Evolutionary conservation across 2,329 filamentous ascomycete genomes (phyloP).

Genomic region (Penicillium expansum): DNA sequence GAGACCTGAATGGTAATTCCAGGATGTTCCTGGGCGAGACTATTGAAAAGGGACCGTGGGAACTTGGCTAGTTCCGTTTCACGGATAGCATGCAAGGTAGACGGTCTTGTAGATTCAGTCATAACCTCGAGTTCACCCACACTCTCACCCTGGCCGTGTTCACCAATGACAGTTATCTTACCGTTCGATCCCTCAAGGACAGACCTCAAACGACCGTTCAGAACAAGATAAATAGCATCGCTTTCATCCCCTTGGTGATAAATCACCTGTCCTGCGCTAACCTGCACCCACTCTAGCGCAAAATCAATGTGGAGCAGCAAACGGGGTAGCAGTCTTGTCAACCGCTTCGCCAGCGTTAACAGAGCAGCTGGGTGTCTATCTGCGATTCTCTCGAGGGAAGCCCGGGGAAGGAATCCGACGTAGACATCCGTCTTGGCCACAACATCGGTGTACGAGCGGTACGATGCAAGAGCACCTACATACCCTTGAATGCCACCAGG

Average conservation of each 20-base stretch:
- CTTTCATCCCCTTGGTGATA: conserved; percentile 94
- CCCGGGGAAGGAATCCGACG: conserved; percentile 86
- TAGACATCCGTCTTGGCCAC: conserved; percentile 98
- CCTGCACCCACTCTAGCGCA: conserved; percentile 95
- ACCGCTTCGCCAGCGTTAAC: conserved; percentile 90
- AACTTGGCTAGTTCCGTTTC: conserved; percentile 97
- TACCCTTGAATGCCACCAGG: conserved; percentile 93
- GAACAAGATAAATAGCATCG: conserved; percentile 95
- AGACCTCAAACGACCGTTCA: conserved; percentile 85
- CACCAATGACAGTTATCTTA: conserved; percentile 79
- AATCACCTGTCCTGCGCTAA: conserved; percentile 90
- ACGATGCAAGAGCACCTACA: conserved; percentile 88
- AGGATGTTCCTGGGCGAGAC: conserved; percentile 91
- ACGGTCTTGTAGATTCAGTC: conserved; percentile 87
- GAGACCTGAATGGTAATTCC: conserved; percentile 99
- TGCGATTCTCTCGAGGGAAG: conserved; percentile 83
- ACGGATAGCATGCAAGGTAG: conserved; percentile 90
- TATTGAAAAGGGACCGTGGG: conserved; percentile 94
- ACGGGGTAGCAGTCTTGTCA: conserved; percentile 84
- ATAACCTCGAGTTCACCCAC: conserved; percentile 96
- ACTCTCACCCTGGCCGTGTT: conserved; percentile 96
- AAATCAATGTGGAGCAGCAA: conserved; percentile 97
- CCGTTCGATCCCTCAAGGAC: conserved; percentile 80
- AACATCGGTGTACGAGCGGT: conserved; percentile 93
- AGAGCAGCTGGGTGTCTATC: conserved; percentile 90